A percentile compares a stretch with the other conserved stretches of the same genome.
phyloP scores from a whole-genome alignment of 805 yeast species.

The Cyberlindnera lachancei region DNA sequence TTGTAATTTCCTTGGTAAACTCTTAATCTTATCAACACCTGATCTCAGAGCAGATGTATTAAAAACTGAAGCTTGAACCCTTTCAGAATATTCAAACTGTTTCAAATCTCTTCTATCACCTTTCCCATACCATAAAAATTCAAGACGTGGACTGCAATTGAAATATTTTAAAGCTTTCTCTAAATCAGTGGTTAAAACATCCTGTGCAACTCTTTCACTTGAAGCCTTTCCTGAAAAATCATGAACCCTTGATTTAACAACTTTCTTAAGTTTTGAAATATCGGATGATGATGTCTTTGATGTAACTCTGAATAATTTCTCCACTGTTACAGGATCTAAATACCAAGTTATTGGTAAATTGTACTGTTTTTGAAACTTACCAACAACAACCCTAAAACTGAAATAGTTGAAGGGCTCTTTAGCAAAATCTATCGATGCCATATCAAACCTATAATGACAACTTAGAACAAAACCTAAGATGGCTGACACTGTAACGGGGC shows the following conservation, averaged over 20 bases:
- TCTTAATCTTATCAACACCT: conserved; percentile 22
- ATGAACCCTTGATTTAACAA: conserved; percentile 66
- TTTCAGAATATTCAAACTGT: conserved; percentile 14
- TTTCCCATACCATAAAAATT: conserved; percentile 43
- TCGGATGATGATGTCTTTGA: conserved; percentile 37
- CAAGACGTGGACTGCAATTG: conserved; percentile 26
- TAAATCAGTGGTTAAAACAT: conserved; percentile 32
- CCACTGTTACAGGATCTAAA: conserved; percentile 51
- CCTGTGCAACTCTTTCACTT: conserved; percentile 27
- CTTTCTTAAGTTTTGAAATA: conserved; percentile 49
- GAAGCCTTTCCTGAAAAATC: conserved; percentile 43
- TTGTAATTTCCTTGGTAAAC: conserved; percentile 18
- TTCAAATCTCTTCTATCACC: conserved; percentile 33
- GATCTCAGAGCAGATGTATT: conserved; percentile 15
- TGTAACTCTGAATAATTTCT: conserved; percentile 39
- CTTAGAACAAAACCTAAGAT: conserved; percentile 71
- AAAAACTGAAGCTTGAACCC: conserved; percentile 4
- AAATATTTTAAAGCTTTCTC: conserved; percentile 22
- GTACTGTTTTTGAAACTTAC: conserved; percentile 70
- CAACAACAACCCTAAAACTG: conserved; percentile 57
- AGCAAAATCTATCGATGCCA: conserved; percentile 54
- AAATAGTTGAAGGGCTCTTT: conserved; percentile 82
- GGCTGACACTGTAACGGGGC: conserved; percentile 68
- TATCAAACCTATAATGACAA: conserved; percentile 55
- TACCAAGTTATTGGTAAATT: conserved; percentile 43